phyloP scores from a whole-genome alignment of 441 rosid species.

The Raphanus hybrid region DNA sequence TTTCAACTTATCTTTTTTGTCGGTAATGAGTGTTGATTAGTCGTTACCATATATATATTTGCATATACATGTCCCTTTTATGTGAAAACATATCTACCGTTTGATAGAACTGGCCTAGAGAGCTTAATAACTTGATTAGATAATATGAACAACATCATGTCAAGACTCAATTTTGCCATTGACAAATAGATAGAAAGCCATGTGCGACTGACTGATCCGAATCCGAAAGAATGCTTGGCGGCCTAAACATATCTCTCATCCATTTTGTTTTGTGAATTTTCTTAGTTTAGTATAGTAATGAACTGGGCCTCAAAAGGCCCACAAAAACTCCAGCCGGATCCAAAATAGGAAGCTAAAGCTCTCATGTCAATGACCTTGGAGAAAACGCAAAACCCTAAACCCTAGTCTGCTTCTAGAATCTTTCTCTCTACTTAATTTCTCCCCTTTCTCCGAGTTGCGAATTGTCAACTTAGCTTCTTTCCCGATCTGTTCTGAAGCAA shows the following conservation, averaged over 20 bases:
- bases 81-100: not conserved
- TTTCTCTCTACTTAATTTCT: conserved; percentile 40
- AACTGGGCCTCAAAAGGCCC: conserved; percentile 40
- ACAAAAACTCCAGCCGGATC: conserved; percentile 12
- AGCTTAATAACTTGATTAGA: not conserved
- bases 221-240: too few species aligned
- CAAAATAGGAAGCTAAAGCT: conserved; percentile 13
- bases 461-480: conserved; percentile 8
- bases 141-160: not conserved
- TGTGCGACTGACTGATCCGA: too few species aligned
- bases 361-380: conserved; percentile 20
- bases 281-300: not conserved
- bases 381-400: conserved; percentile 60
- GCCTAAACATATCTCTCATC: not conserved
- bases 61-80: not conserved
- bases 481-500: conserved; percentile 11
- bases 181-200: not conserved
- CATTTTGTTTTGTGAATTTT: not conserved
- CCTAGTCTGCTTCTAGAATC: conserved; percentile 54
- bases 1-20: not conserved
- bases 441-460: not conserved
- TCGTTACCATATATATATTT: not conserved
- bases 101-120: not conserved
- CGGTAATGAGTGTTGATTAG: not conserved
- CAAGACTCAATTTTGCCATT: conserved; percentile 6